Base-by-base conservation (phyloP, 768 basidiomycete species). In the Trametes punicea region DNA sequence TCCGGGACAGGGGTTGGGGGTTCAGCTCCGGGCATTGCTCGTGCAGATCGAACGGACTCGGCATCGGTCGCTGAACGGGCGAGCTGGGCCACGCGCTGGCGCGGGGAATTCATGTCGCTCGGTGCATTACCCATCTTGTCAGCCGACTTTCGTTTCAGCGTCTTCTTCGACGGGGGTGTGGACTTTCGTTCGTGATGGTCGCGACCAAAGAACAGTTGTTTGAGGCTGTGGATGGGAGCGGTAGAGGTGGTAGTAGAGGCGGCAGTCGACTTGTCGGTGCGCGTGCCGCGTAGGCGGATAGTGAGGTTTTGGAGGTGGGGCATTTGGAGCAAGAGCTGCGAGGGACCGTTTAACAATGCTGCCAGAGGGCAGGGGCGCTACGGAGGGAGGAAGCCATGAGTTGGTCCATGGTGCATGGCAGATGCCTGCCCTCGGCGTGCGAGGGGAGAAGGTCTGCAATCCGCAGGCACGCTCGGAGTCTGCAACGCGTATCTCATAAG, bases 111-210 rank as follows among this genome's bases (percentile, higher is more conserved):
- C 58, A 60, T 60, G 58, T 60, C 58, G 49, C 51, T 54, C 15
- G 58, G 58, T 21, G 58, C 53, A 38, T 60, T 60, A 15, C 58
- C 58, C 58, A 60, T 55, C n/a, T 31, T 55, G 52, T 40, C 51
- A 23, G 34, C 51, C 23, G 42, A 36, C 5, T 9, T 26, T 18
- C 7, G 23, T 25, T 2, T 44, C 8, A 30, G 36, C 25, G 39
- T 30, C 26, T 15, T 34, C n/a, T 16, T 49, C 18, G 26, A n/a
- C n/a, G 38, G 49, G 15, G 26, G 25, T 31, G 34, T 36, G 16
- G 21, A 30, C 34, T 39, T 31, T 26, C 13, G 45, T 9, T 26
- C 25, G 9, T 13, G 10, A 26, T 41, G 51, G 18, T 42, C 33
- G 15, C 34, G 44, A 25, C 44, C 26, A 27, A 40, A 36, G 36